Evolutionary conservation across 2,329 filamentous ascomycete genomes (phyloP).

Genomic region (Claviceps capensis): DNA sequence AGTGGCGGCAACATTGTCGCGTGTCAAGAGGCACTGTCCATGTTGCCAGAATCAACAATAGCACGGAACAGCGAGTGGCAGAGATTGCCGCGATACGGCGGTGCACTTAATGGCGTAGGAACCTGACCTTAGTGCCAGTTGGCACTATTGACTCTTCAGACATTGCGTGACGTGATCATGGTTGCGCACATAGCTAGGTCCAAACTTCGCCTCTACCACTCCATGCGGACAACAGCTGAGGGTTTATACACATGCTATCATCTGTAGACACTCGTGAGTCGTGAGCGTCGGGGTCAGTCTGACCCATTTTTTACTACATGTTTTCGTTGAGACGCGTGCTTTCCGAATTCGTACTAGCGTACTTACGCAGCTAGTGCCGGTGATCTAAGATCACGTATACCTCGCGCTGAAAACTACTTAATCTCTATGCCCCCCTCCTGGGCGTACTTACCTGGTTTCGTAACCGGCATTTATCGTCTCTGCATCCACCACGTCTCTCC

Average conservation of each 20-base stretch:
- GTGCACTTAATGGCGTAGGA: not conserved
- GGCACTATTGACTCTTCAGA: not conserved
- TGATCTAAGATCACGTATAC: constrained; percentile 37
- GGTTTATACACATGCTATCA: not conserved
- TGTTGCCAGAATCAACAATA: not conserved
- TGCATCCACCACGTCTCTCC: constrained; percentile 19
- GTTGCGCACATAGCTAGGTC: not conserved
- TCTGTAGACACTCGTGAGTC: not conserved
- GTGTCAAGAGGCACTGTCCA: not conserved
- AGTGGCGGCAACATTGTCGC: not conserved
- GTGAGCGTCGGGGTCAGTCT: constrained; percentile 3
- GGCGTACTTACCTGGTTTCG: constrained; percentile 19
- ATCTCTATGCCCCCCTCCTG: constrained; percentile 32
- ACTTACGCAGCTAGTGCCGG: constrained; percentile 9
- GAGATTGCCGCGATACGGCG: not conserved
- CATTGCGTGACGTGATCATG: not conserved
- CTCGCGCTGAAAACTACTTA: constrained; percentile 44
- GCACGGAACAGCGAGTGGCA: not conserved
- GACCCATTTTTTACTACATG: constrained; percentile 13
- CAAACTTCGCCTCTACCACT: too few species aligned
- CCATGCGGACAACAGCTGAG: too few species aligned
- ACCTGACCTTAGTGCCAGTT: not conserved
- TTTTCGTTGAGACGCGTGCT: constrained; percentile 12
- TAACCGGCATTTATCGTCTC: constrained; percentile 24
- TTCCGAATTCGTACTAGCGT: constrained; percentile 21